phyloP scores from a whole-genome alignment of 2,329 filamentous ascomycete species.

The Blastomyces silverae region DNA sequence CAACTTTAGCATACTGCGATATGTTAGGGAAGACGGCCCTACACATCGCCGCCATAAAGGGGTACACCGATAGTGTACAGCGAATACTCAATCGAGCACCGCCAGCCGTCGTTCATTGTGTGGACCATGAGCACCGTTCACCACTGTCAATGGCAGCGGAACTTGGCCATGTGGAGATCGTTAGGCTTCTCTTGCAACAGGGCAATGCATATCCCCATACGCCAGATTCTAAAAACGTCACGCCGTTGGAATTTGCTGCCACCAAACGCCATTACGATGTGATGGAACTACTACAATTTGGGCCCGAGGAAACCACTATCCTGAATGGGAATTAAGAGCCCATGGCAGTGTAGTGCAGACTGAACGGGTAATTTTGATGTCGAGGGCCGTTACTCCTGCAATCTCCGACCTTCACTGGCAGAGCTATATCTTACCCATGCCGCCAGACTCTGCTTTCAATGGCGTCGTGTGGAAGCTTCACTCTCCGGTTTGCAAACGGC shows the following conservation, averaged over 20 bases:
- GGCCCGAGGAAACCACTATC: not conserved
- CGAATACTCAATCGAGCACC: not conserved
- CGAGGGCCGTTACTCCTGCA: not conserved
- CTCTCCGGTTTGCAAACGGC: not conserved
- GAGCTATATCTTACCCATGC: not conserved
- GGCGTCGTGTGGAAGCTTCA: not conserved
- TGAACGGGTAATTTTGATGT: not conserved
- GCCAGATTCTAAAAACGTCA: not conserved
- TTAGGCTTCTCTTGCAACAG: not conserved
- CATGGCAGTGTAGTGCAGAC: not conserved
- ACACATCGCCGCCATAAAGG: constrained; percentile 3
- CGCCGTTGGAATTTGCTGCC: constrained; percentile 2
- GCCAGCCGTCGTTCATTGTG: not conserved
- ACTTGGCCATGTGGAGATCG: not conserved
- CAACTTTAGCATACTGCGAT: constrained; percentile 2
- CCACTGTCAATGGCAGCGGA: constrained; percentile 1
- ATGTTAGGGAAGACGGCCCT: constrained; percentile 4
- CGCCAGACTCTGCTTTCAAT: not conserved
- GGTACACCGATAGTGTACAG: not conserved
- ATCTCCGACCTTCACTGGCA: not conserved
- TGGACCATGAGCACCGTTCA: not conserved
- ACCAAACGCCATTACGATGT: not conserved
- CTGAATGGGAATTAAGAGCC: not conserved
- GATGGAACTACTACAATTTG: not conserved
- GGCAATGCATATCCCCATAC: not conserved